Evolutionary conservation across 176 grass and related monocot genomes (phyloP).

Genomic region (Carex parvula): DNA sequence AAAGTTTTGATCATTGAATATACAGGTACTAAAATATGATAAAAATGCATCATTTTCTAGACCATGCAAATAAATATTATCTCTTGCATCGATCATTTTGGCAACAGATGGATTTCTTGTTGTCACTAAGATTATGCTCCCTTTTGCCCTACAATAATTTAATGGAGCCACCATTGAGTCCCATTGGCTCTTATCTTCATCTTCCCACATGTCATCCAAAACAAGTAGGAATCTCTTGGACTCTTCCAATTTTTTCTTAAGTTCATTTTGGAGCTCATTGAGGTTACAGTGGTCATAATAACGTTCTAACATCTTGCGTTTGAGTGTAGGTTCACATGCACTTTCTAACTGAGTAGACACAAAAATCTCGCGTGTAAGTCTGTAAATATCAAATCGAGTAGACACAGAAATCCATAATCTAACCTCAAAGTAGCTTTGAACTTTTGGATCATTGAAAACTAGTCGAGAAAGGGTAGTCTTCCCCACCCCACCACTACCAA

Average conservation of each 20-base stretch:
- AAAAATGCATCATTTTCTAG: no score
- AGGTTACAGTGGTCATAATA: background rate
- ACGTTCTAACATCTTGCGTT: no score
- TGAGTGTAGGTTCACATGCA: background rate
- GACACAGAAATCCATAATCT: constrained; percentile 28
- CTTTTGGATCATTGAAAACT: constrained; percentile 18
- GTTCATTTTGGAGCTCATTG: background rate
- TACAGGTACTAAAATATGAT: no score
- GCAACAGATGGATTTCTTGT: constrained; percentile 21
- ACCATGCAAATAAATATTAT: no score
- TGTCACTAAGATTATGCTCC: constrained; percentile 28
- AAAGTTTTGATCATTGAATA: no score
- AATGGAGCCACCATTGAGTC: constrained; percentile 16
- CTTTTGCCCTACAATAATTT: background rate
- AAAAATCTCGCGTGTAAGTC: constrained; percentile 8
- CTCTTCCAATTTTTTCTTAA: background rate
- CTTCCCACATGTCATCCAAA: constrained; percentile 38
- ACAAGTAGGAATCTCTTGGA: constrained; percentile 33
- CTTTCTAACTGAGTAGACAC: background rate
- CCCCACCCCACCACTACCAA: constrained; percentile 40
- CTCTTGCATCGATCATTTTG: constrained; percentile 23
- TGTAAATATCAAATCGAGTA: background rate
- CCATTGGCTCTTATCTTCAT: background rate
- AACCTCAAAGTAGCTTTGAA: constrained; percentile 19
- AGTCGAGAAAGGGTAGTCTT: constrained; percentile 29